Conservation (phyloP, 1,284 basidiomycete genomes). For the Marasmius oreades region DNA sequence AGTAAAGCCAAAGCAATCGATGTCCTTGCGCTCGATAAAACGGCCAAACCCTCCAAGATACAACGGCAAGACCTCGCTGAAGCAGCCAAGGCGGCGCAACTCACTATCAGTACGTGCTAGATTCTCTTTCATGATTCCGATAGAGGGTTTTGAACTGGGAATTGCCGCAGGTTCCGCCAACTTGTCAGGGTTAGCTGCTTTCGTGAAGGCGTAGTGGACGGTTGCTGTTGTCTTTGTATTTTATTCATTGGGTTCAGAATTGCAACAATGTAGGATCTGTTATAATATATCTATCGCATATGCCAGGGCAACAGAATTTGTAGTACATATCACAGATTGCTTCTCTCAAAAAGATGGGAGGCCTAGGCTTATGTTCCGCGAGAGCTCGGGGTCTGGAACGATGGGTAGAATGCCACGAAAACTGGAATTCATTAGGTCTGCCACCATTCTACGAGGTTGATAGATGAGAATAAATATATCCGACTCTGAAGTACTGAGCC, state of each 20-base stretch:
- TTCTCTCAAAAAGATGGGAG: neutral
- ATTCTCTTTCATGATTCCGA: neutral
- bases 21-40: neutral
- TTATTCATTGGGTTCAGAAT: neutral
- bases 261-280: neutral
- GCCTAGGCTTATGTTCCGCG: neutral
- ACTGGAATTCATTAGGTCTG: constrained; percentile 1
- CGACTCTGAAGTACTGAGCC: neutral
- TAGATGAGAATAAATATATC: neutral
- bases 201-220: constrained; percentile 1
- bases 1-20: neutral
- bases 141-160: no score
- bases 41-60: neutral
- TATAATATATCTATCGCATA: constrained; percentile 2
- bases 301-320: neutral
- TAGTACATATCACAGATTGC: no score
- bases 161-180: neutral
- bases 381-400: neutral
- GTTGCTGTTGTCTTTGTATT: neutral
- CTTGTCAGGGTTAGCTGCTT: neutral
- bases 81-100: neutral
- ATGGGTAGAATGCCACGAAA: neutral
- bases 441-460: constrained; percentile 2
- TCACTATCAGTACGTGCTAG: neutral
- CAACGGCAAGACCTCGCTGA: neutral